Base-by-base conservation (phyloP, 2,329 filamentous ascomycete genomes). In the Alternaria sp. region DNA sequence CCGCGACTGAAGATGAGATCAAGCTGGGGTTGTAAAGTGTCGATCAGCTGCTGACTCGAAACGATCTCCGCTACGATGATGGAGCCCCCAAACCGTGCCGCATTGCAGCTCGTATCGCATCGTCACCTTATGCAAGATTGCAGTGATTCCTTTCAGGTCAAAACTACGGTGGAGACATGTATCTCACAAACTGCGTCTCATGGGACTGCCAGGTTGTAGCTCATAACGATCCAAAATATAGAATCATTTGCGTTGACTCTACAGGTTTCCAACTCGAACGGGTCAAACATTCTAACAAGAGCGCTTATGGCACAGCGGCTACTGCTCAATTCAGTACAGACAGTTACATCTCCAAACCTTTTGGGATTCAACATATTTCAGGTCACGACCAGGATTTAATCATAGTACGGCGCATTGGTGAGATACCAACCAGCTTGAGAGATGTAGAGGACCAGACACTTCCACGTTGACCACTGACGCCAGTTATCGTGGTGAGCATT, bases 51-150 rank as follows among this genome's bases (percentile, higher is more conserved):
- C 36, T 28, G 11, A 26, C n/a, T 21, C 43, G 50, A 28, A 58
- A 40, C 47, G 36, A 51, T 55, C 43, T 55, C 45, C 28, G 32
- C 43, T 26, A 50, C 62, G 45, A 62, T 54, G 13, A 43, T 21
- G 10, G 21, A n/a, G 26, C 25, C n/a, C 54, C 12, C 23, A 57
- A 44, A 26, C 50, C 21, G 54, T 58, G 59, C 62, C 62, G 44
- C 62, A 58, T 13, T 51, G 36, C 32, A 26, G 44, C 44, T 51
- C 28, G 26, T 26, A 54, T 56, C 36, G 54, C 17, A n/a, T 19
- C 25, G 49, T 45, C 7, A 11, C n/a, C 32, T 32, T 43, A 36
- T 57, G 59, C 26, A 32, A 32, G 52, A 56, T 23, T n/a, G 43
- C 25, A 50, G 25, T 49, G 13, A 15, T 21, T 40, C 23, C 12